Base-by-base conservation (phyloP, 192 early-diverging fungal genomes). In the Backusella morwellensis region DNA sequence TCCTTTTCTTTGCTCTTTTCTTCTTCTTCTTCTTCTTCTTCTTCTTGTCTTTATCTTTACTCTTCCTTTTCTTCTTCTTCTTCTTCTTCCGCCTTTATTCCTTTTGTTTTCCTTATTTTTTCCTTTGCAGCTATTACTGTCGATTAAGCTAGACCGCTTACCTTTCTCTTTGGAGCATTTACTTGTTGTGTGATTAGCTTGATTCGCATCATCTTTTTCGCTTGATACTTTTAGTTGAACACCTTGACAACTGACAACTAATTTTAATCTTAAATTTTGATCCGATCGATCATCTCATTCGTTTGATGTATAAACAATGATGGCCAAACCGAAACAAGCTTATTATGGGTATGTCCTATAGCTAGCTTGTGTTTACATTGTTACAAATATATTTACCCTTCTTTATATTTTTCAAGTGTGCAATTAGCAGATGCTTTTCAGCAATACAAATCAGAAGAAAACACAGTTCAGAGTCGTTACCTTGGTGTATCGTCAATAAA, bases 401-500 rank as follows among this genome's bases (percentile, higher is more conserved):
- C 56, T 63, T 63, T 29, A 0, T 17, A 44, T 63, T 63, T 63
- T 63, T 63, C 21, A 63, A 63, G 56, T 63, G 56, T 63, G 23
- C 56, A 63, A 63, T 29, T 63, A 29, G 56, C 21, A 63, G 56
- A 63, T 63, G 56, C 56, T 29, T 63, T 63, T 26, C 56, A 63
- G 26, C 56, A 63, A 29, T 63, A 63, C 8, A 63, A 63, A 11
- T 63, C 26, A 63, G 56, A 63, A 63, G 56, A 63, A 29, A 63
- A 11, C 26, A 63, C 56, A 63, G 21, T 74, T 12, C 73, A 74
- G 38, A 38, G 35, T 36, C 73, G 73, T 29, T 66, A 35, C 19
- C 56, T 74, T 23, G 73, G 73, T 63, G 36, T 36, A 9, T 74
- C 52, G 15, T 74, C 73, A 1, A 35, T 74, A 21, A 74, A 66